These are phyloP conservation scores for Venturia effusa DNA, from an alignment of 2,329 filamentous ascomycete genomes.

Conservation along the genomic window DNA sequence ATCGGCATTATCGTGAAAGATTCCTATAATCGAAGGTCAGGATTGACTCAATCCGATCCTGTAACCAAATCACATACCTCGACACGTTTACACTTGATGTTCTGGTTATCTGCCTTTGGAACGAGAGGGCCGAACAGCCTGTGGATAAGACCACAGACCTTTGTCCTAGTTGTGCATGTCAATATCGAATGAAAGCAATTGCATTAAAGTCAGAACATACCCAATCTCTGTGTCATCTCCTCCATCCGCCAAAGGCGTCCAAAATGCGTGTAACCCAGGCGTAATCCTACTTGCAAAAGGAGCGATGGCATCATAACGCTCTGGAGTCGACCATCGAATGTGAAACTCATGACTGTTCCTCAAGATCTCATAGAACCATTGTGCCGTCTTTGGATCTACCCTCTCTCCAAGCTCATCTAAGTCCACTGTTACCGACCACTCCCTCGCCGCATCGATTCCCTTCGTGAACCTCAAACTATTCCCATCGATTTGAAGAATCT, in stretches of 20 bases:
- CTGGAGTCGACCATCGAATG: constrained; percentile 62
- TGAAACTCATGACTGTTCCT: constrained; percentile 60
- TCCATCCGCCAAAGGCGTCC: constrained; percentile 44
- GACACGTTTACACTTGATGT: constrained; percentile 15
- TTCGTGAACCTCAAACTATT: constrained; percentile 29
- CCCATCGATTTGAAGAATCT: constrained; percentile 47
- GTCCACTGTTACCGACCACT: constrained; percentile 67
- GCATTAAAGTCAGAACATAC: constrained; percentile 18
- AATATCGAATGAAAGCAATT: not conserved
- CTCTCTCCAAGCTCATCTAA: constrained; percentile 63
- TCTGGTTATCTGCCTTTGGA: constrained; percentile 6
- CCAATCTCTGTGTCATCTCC: constrained; percentile 37
- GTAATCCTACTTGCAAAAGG: constrained; percentile 67
- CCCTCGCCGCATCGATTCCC: constrained; percentile 53
- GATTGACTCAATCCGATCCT: too few relatives aligned
- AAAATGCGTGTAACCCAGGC: constrained; percentile 73
- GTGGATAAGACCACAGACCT: not conserved
- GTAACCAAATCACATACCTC: not conserved
- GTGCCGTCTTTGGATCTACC: constrained; percentile 25
- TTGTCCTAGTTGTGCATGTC: not conserved
- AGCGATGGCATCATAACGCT: constrained; percentile 46
- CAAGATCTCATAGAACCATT: constrained; percentile 51
- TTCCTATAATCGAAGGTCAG: constrained; percentile 26
- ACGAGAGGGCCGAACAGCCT: constrained; percentile 2
- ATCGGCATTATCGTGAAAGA: constrained; percentile 52